These are phyloP conservation scores for Diaporthe eres DNA, from an alignment of 2,329 filamentous ascomycete species.

Conservation along the genomic window DNA sequence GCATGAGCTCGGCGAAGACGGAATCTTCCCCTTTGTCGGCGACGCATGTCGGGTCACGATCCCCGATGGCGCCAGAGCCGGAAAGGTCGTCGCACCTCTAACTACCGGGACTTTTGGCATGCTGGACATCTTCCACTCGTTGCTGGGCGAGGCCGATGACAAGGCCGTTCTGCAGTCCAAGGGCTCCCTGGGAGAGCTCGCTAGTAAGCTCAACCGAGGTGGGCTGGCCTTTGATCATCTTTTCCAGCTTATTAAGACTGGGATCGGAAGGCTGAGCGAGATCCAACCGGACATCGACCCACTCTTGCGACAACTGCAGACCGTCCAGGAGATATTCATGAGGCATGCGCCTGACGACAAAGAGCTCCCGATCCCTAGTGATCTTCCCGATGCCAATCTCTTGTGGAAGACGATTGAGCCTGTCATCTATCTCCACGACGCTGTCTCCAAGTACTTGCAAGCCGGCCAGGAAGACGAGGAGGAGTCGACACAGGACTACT, in stretches of 20 bases:
- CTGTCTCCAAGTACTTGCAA: slow-evolving; percentile 49
- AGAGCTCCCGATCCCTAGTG: not conserved
- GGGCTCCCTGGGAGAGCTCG: slow-evolving; percentile 48
- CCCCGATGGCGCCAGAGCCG: slow-evolving; percentile 48
- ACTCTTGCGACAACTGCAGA: slow-evolving; percentile 47
- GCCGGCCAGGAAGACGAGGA: slow-evolving; percentile 47
- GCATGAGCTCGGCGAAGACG: slow-evolving; percentile 62
- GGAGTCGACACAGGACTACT: slow-evolving; percentile 44
- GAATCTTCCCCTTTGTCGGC: slow-evolving; percentile 67
- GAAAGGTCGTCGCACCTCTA: slow-evolving; percentile 62
- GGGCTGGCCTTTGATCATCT: slow-evolving; percentile 49
- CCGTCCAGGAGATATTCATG: slow-evolving; percentile 48
- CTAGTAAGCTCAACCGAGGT: slow-evolving; percentile 47
- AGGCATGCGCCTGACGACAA: slow-evolving; percentile 41
- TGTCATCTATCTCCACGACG: slow-evolving; percentile 49
- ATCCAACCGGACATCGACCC: slow-evolving; percentile 45
- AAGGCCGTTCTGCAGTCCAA: slow-evolving; percentile 50
- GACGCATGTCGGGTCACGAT: slow-evolving; percentile 50
- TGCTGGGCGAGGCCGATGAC: slow-evolving; percentile 51
- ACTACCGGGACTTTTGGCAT: slow-evolving; percentile 68
- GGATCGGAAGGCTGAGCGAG: slow-evolving; percentile 45
- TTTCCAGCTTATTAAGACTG: slow-evolving; percentile 48
- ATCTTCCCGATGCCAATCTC: slow-evolving; percentile 45
- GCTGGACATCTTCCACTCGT: slow-evolving; percentile 51
- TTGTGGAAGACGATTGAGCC: slow-evolving; percentile 51